Evolutionary conservation across 768 basidiomycete species (phyloP).

Genomic region (Mycena metata): DNA sequence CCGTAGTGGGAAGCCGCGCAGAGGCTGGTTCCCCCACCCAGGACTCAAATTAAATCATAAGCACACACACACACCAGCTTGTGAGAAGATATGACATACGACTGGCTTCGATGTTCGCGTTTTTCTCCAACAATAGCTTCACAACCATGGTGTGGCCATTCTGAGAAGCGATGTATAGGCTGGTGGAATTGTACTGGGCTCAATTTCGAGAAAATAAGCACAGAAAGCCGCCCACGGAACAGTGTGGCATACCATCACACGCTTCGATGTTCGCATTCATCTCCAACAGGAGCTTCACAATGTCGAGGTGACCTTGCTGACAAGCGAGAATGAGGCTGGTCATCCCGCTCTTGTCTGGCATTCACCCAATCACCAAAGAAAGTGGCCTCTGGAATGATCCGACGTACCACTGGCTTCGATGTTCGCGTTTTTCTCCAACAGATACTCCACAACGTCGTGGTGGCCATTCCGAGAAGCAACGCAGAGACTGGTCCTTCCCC

Average conservation of each 20-base stretch:
- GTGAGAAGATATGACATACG: too few relatives aligned
- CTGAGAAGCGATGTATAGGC: background rate
- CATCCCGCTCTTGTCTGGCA: too few relatives aligned
- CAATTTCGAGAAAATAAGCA: background rate
- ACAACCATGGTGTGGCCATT: background rate
- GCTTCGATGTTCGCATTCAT: background rate
- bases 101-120: too few relatives aligned
- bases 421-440: background rate
- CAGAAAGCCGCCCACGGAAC: background rate
- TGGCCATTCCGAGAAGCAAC: background rate
- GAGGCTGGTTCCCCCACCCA: too few relatives aligned
- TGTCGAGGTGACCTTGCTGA: too few relatives aligned
- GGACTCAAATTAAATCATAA: too few relatives aligned
- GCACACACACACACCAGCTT: too few relatives aligned
- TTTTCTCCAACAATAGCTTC: background rate
- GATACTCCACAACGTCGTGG: background rate
- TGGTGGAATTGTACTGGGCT: background rate
- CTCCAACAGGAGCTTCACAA: too few relatives aligned
- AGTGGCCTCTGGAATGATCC: too few relatives aligned
- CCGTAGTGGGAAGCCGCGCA: too few relatives aligned
- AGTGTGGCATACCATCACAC: background rate
- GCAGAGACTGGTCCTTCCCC: background rate
- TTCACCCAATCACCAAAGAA: too few relatives aligned
- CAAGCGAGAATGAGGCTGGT: too few relatives aligned
- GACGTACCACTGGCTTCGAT: background rate